phyloP scores from a whole-genome alignment of 2,329 filamentous ascomycete genomes.

The Botryotinia narcissicola region DNA sequence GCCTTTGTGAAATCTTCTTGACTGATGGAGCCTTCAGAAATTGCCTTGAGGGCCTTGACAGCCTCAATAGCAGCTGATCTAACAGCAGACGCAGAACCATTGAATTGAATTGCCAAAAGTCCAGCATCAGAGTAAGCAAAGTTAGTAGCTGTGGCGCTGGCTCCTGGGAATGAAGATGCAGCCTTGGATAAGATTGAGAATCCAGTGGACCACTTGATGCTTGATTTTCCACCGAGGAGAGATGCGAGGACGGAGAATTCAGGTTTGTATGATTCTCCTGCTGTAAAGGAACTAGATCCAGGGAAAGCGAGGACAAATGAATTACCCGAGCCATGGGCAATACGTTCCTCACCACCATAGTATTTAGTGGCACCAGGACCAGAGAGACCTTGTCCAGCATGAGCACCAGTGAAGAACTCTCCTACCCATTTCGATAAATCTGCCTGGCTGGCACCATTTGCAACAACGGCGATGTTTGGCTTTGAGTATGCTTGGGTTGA shows the following conservation, averaged over 20 bases:
- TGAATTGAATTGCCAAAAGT: constrained; percentile 79
- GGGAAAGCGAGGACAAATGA: constrained; percentile 89
- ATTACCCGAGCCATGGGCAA: constrained; percentile 73
- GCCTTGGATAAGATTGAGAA: constrained; percentile 89
- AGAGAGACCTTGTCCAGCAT: constrained; percentile 52
- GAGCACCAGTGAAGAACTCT: constrained; percentile 81
- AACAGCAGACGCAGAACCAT: constrained; percentile 70
- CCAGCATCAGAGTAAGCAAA: constrained; percentile 90
- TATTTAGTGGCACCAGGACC: constrained; percentile 73
- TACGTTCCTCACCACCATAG: constrained; percentile 92
- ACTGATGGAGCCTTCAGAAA: constrained; percentile 71
- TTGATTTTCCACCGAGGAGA: constrained; percentile 84
- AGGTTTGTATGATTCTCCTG: constrained; percentile 74
- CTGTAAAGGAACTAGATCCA: constrained; percentile 72
- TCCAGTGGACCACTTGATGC: constrained; percentile 92
- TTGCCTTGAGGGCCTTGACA: constrained; percentile 77
- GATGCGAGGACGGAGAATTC: constrained; percentile 84
- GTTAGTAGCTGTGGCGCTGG: constrained; percentile 72
- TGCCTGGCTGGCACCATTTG: constrained; percentile 76
- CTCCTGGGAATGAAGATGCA: constrained; percentile 61
- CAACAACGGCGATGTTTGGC: constrained; percentile 86
- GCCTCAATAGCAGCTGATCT: constrained; percentile 71
- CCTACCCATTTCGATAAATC: constrained; percentile 85
- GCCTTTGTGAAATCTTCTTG: constrained; percentile 91
- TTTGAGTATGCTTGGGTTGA: constrained; percentile 80